A percentile compares a stretch with the other conserved stretches of the same genome.
phyloP scores from a whole-genome alignment of 75 land plant genomes.

The Larix kaempferi region DNA sequence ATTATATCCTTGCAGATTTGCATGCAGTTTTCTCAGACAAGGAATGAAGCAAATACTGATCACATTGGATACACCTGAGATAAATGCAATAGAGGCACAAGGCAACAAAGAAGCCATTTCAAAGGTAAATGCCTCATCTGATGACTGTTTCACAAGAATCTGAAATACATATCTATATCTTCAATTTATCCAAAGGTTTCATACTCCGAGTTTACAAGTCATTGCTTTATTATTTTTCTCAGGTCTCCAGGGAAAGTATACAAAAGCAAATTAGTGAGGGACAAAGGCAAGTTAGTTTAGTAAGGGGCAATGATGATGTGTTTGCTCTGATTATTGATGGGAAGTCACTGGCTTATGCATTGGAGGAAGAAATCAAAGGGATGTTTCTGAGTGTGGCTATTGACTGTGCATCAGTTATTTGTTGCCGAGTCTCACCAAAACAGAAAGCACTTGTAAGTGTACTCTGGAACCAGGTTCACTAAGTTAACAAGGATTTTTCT shows the following conservation, averaged over 20 bases:
- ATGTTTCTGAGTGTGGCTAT: constrained; percentile 63
- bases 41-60: constrained; percentile 91
- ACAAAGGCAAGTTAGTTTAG: constrained; percentile 34
- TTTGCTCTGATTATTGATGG: constrained; percentile 98
- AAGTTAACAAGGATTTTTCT: not conserved
- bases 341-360: constrained; percentile 80
- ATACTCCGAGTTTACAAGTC: not conserved
- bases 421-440: constrained; percentile 97
- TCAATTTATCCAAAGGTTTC: not conserved
- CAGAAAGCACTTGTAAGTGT: constrained; percentile 87
- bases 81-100: constrained; percentile 44
- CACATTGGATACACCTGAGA: constrained; percentile 62
- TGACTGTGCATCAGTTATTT: constrained; percentile 91
- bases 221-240: constrained; percentile 11
- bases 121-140: constrained; percentile 36
- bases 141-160: not conserved
- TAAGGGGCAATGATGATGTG: constrained; percentile 30
- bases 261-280: constrained; percentile 49
- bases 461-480: not conserved
- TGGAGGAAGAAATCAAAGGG: constrained; percentile 71
- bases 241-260: constrained; percentile 76
- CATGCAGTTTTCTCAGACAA: constrained; percentile 93
- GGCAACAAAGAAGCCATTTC: constrained; percentile 53
- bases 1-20: constrained; percentile 49
- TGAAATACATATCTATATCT: not conserved